These are phyloP conservation scores for Talaromyces proteolyticus DNA, from an alignment of 495 filamentous ascomycete species.

Conservation along the genomic window DNA sequence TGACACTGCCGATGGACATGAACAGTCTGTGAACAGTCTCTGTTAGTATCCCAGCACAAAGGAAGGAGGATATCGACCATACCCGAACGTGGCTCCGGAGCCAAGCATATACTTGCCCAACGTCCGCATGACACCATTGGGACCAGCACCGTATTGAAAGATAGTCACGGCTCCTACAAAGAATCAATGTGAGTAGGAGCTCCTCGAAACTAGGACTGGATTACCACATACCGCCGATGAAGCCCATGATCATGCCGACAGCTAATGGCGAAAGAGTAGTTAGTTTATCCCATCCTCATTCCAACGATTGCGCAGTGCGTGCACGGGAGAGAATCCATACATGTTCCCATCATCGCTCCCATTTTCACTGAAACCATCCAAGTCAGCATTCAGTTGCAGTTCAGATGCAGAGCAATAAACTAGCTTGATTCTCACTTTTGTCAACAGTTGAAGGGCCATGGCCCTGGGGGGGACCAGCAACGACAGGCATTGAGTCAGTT, in stretches of 20 bases:
- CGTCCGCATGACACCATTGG: conserved; percentile 88
- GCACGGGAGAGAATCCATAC: too few species aligned
- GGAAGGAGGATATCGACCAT: conserved; percentile 17
- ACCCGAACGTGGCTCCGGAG: conserved; percentile 97
- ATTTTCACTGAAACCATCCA: conserved; percentile 68
- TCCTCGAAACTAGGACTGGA: too few species aligned
- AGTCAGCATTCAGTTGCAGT: too few species aligned
- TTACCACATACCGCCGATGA: conserved; percentile 77
- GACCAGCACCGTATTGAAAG: conserved; percentile 86
- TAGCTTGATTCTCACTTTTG: conserved; percentile 63
- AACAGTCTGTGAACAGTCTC: conserved; percentile 63
- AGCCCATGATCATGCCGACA: conserved; percentile 92
- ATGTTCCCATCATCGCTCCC: conserved; percentile 95
- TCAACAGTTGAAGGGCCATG: conserved; percentile 79
- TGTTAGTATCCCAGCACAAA: not conserved
- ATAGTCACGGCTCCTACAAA: conserved; percentile 92
- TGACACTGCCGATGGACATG: conserved; percentile 97
- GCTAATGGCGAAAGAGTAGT: conserved; percentile 44
- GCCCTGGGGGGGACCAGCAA: conserved; percentile 51
- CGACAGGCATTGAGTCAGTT: conserved; percentile 66
- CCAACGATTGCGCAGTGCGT: too few species aligned
- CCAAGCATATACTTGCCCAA: conserved; percentile 96
- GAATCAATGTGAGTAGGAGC: too few species aligned
- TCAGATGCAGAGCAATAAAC: not conserved
- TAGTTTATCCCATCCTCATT: conserved; percentile 8